phyloP scores from a whole-genome alignment of 768 basidiomycete genomes.

The Baorangia bicolor region DNA sequence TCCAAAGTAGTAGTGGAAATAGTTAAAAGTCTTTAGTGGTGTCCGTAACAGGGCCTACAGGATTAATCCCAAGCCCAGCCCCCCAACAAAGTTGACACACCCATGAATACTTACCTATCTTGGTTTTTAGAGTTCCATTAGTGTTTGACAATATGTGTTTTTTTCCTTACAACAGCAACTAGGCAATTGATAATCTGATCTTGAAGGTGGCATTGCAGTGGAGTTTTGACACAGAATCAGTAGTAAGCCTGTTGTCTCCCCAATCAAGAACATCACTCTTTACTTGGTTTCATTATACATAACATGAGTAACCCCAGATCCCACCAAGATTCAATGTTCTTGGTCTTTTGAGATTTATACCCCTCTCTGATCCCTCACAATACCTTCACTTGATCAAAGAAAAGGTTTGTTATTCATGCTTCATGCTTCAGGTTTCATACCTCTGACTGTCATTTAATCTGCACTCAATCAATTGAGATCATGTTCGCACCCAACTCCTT shows the following conservation, averaged over 20 bases:
- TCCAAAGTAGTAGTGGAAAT: too few species aligned
- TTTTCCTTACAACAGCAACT: neutral
- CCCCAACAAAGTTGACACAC: neutral
- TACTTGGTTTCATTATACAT: neutral
- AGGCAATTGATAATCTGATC: neutral
- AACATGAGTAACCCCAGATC: neutral
- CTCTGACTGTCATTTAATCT: too few species aligned
- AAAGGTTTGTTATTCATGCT: too few species aligned
- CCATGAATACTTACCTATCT: neutral
- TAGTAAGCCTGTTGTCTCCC: neutral
- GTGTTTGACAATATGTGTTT: neutral
- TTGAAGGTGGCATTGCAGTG: slow-evolving; percentile 1
- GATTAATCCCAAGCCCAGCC: too few species aligned
- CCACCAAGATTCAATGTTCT: neutral
- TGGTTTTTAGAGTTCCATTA: slow-evolving; percentile 7
- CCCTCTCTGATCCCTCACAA: too few species aligned
- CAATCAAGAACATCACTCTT: neutral
- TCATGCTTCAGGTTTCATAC: too few species aligned
- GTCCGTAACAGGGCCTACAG: too few species aligned
- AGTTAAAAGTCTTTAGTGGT: too few species aligned
- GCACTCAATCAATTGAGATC: too few species aligned
- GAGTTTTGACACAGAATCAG: neutral
- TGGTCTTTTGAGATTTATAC: neutral
- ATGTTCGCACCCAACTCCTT: too few species aligned
- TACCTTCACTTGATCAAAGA: too few species aligned